Conservation (phyloP, 495 filamentous ascomycete genomes). For the Penicillium cosmopolitanum region DNA sequence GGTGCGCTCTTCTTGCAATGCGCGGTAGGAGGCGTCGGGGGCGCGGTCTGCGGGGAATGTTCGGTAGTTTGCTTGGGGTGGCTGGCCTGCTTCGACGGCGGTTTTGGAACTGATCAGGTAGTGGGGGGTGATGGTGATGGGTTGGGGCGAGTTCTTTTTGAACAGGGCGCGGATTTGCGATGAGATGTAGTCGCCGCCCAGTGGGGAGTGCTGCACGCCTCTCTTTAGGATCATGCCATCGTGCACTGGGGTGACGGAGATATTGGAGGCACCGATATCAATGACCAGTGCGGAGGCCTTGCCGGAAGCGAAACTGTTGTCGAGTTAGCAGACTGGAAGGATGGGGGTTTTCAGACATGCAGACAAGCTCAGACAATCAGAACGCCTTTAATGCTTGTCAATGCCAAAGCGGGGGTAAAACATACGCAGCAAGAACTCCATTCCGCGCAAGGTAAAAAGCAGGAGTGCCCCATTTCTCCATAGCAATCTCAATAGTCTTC, state of each 20-base stretch:
- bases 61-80: slow-evolving; percentile 70
- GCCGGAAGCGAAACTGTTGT: slow-evolving; percentile 76
- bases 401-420: slow-evolving; percentile 12
- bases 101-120: slow-evolving; percentile 86
- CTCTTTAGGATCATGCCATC: slow-evolving; percentile 94
- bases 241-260: slow-evolving; percentile 87
- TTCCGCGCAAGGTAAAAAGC: slow-evolving; percentile 86
- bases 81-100: slow-evolving; percentile 84
- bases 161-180: slow-evolving; percentile 83
- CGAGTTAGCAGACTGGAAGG: background rate
- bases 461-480: slow-evolving; percentile 93
- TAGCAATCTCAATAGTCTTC: slow-evolving; percentile 88
- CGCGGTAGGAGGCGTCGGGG: slow-evolving; percentile 73
- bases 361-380: too few relatives aligned
- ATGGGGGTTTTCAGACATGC: too few relatives aligned
- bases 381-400: too few relatives aligned
- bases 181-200: slow-evolving; percentile 88
- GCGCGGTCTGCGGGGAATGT: slow-evolving; percentile 63
- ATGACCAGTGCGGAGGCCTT: slow-evolving; percentile 91
- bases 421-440: slow-evolving; percentile 67
- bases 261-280: slow-evolving; percentile 89
- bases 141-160: slow-evolving; percentile 68
- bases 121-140: slow-evolving; percentile 79
- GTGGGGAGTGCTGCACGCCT: slow-evolving; percentile 77
- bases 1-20: slow-evolving; percentile 88